Percentiles rank a stretch among this genome's conserved stretches.
Evolutionary conservation across 352 stramenopile species (phyloP).

Genomic region (Pythium graminicola): DNA sequence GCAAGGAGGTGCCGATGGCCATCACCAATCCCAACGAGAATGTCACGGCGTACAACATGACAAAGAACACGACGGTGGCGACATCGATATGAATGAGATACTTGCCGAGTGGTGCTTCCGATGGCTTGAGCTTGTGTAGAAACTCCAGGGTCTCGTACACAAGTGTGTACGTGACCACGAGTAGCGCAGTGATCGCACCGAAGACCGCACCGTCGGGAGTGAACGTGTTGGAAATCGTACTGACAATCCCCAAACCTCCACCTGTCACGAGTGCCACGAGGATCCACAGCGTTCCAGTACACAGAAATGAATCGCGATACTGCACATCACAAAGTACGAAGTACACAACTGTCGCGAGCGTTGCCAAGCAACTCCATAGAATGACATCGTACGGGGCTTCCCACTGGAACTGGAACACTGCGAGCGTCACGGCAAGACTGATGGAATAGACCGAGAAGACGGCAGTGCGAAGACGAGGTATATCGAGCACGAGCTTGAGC

Average conservation of each 20-base stretch:
- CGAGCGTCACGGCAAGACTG: background rate
- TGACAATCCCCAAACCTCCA: background rate
- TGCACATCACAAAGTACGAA: background rate
- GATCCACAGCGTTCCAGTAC: background rate
- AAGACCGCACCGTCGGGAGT: background rate
- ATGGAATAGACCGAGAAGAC: background rate
- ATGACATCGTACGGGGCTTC: background rate
- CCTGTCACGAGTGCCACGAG: background rate
- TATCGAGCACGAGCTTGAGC: slow-evolving; percentile 4
- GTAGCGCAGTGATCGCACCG: background rate
- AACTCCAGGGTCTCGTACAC: slow-evolving; percentile 5
- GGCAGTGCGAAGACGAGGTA: background rate
- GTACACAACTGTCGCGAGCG: background rate
- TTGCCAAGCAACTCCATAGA: background rate
- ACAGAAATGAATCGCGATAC: background rate
- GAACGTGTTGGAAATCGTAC: background rate
- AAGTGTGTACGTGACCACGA: background rate
- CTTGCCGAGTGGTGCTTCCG: background rate
- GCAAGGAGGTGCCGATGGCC: no score
- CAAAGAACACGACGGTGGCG: background rate
- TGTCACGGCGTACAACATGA: no score
- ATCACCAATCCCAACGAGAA: no score
- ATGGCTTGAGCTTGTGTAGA: background rate
- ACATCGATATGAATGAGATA: background rate
- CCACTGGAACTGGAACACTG: background rate